Evolutionary conservation across 1,139 yeast genomes (phyloP).

Genomic region (Kurtzmaniella natalensis): DNA sequence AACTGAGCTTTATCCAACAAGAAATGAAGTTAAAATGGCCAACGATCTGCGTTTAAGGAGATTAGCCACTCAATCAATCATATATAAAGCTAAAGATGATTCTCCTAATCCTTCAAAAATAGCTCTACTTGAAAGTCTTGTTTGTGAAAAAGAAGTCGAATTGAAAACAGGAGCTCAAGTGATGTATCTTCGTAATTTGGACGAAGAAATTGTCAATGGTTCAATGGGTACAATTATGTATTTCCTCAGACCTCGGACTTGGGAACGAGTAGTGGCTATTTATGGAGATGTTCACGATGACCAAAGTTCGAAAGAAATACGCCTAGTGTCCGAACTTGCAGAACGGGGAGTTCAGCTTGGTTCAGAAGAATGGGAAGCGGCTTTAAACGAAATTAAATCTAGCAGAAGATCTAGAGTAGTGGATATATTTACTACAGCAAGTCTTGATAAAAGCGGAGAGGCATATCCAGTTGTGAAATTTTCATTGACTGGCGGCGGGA

Average conservation of each 20-base stretch:
- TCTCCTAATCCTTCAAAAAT: slow-evolving; percentile 20
- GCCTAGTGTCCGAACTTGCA: slow-evolving; percentile 19
- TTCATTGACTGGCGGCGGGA: slow-evolving; percentile 29
- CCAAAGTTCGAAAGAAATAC: slow-evolving; percentile 23
- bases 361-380: slow-evolving; percentile 44
- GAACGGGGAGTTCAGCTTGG: slow-evolving; percentile 18
- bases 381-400: slow-evolving; percentile 21
- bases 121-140: slow-evolving; percentile 37
- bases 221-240: slow-evolving; percentile 57
- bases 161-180: slow-evolving; percentile 62
- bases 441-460: slow-evolving; percentile 20
- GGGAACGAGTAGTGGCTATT: slow-evolving; percentile 23
- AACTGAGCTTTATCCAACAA: slow-evolving; percentile 72
- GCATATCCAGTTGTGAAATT: slow-evolving; percentile 57
- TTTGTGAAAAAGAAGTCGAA: slow-evolving; percentile 42
- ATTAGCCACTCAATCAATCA: slow-evolving; percentile 33
- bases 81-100: slow-evolving; percentile 51
- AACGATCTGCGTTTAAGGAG: slow-evolving; percentile 49
- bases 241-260: slow-evolving; percentile 44
- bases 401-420: slow-evolving; percentile 24
- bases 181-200: slow-evolving; percentile 47
- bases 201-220: slow-evolving; percentile 51
- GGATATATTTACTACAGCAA: slow-evolving; percentile 30
- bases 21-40: slow-evolving; percentile 70
- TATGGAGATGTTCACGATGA: slow-evolving; percentile 20